Base-by-base conservation (phyloP, 768 basidiomycete species). In the Melanogaster broomeanus region DNA sequence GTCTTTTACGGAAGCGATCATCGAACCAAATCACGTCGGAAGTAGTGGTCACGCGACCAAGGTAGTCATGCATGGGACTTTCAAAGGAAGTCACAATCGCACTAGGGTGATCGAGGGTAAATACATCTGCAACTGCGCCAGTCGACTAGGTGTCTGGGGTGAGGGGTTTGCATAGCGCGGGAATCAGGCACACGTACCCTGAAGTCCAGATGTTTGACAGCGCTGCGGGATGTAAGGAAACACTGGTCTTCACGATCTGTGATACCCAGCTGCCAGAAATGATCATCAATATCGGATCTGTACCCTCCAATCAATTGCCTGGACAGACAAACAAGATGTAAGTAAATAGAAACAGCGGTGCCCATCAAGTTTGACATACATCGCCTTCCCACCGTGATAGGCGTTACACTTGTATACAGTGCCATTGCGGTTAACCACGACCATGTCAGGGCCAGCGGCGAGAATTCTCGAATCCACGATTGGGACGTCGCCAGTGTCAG, bases 21-120 rank as follows among this genome's bases (percentile, higher is more conserved):
- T 93, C 90, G 25, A 91, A 63, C 89, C 90, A 92, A 13, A 85
- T 56, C 15, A 91, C 58, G 40, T 85, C 76, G 1, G 70, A 72
- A 1, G 87, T 91, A 1, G 88, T 82, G 27, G 76, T 77, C 3
- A 88, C 56, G 3, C 79, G 77, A 27, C 84, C 60, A 34, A 84
- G 64, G 40, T 77, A 62, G 51, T 81, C 75, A 6, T 66, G 61
- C 6, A 56, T 56, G 16, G 70, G 62, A 52, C 74, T 66, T 55
- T 84, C 82, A 31, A 85, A 68, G 22, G 77, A 81, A 1, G 86
- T 87, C 16, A 90, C 63, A 1, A 76, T 46, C 43, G 79, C 73
- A 24, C 65, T 63, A 3, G 67, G 55, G 28, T 54, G 64, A 10
- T 64, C 46, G 27, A 75, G 56, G 12, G 66, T 61, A 53, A 78